Evolutionary conservation across 345 rosid species (phyloP).

Genomic region (Melastoma malabathricum): DNA sequence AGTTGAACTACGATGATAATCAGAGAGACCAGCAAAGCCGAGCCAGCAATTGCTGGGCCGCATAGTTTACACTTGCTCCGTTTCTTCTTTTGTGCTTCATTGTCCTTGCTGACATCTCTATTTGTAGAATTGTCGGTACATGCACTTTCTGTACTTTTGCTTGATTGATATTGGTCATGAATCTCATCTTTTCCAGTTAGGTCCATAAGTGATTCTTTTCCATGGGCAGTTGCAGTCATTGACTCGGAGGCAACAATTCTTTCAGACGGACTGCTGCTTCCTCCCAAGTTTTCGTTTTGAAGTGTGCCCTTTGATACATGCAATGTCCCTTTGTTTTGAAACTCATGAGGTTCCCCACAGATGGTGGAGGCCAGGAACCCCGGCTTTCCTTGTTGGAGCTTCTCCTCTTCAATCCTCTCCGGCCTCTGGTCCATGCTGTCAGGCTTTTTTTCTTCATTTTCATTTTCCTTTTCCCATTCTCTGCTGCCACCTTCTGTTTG

Average conservation of each 20-base stretch:
- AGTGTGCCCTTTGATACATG: background rate
- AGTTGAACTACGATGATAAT: conserved; percentile 34
- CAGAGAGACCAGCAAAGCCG: conserved; percentile 40
- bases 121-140: conserved; percentile 6
- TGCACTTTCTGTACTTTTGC: background rate
- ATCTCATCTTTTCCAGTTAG: conserved; percentile 5
- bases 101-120: conserved; percentile 8
- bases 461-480: no score
- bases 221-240: background rate
- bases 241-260: background rate
- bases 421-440: no score
- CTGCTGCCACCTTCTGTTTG: no score
- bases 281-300: background rate
- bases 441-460: no score
- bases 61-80: conserved; percentile 13
- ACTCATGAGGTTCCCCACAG: background rate
- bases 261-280: background rate
- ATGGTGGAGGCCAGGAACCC: background rate
- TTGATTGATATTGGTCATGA: background rate
- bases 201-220: background rate
- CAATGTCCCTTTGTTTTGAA: background rate
- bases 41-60: conserved; percentile 38
- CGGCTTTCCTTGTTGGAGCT: background rate
- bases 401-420: background rate
- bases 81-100: background rate